These are phyloP conservation scores for Coniferiporia sulphurascens DNA, from an alignment of 1,284 basidiomycete species.

Conservation along the genomic window DNA sequence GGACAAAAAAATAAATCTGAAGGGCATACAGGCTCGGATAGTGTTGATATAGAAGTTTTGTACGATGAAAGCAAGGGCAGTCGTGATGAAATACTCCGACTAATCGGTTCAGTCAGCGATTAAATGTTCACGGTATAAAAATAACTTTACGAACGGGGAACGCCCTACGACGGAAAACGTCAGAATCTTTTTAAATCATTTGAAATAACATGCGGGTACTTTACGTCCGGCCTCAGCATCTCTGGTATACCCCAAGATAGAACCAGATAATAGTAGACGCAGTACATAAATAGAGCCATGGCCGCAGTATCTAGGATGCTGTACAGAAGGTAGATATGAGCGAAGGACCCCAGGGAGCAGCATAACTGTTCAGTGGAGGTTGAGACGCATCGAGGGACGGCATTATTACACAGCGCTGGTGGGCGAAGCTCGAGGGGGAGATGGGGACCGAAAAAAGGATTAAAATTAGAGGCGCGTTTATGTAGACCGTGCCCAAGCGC, in stretches of 20 bases:
- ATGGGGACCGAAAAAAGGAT: too few species aligned
- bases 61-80: conserved; percentile 10
- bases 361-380: background rate
- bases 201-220: background rate
- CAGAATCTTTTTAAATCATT: too few species aligned
- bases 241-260: conserved; percentile 10
- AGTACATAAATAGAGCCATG: conserved; percentile 15
- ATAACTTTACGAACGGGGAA: conserved; percentile 6
- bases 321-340: conserved; percentile 14
- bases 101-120: background rate
- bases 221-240: conserved; percentile 4
- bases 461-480: too few species aligned
- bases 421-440: background rate
- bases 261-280: conserved; percentile 12
- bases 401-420: background rate
- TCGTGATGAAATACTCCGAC: conserved; percentile 14
- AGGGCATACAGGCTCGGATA: conserved; percentile 8
- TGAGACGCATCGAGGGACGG: background rate
- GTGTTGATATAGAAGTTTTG: conserved; percentile 17
- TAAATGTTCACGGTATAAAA: too few species aligned
- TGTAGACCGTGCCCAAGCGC: too few species aligned
- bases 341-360: conserved; percentile 11
- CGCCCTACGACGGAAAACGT: background rate
- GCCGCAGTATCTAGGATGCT: conserved; percentile 11
- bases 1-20: background rate